phyloP scores from a whole-genome alignment of 2,329 filamentous ascomycete genomes.

The Microcera coccophila region DNA sequence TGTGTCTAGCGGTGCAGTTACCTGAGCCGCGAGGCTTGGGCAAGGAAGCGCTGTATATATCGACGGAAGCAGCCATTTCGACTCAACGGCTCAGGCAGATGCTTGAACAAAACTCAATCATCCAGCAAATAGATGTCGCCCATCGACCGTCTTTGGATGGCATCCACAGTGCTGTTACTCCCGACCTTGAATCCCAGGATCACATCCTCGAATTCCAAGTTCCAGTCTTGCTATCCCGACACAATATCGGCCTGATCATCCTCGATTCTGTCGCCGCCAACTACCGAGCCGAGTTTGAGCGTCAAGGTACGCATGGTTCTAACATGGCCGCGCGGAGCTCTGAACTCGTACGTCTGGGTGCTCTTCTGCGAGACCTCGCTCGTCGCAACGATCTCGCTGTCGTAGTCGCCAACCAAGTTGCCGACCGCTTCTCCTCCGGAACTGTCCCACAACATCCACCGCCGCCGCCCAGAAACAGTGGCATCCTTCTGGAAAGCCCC shows the following conservation, averaged over 20 bases:
- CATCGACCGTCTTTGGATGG: conserved; percentile 62
- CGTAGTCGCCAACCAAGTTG: conserved; percentile 92
- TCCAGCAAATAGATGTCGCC: conserved; percentile 38
- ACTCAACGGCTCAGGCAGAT: conserved; percentile 80
- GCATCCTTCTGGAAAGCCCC: conserved; percentile 43
- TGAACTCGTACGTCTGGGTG: conserved; percentile 73
- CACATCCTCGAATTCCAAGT: conserved; percentile 93
- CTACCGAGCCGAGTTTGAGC: conserved; percentile 86
- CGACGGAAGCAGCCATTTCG: conserved; percentile 81
- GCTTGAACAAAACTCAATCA: conserved; percentile 60
- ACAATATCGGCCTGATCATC: conserved; percentile 75
- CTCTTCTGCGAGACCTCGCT: conserved; percentile 72
- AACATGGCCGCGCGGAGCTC: conserved; percentile 72
- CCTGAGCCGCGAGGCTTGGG: conserved; percentile 66
- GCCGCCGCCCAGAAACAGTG: conserved; percentile 22
- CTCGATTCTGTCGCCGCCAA: conserved; percentile 94
- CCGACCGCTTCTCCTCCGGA: conserved; percentile 66
- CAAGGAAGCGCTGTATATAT: conserved; percentile 83
- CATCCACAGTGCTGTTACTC: conserved; percentile 76
- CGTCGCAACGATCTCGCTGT: conserved; percentile 71
- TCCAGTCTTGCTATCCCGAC: conserved; percentile 73
- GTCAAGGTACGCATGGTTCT: conserved; percentile 43
- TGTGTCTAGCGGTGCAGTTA: conserved; percentile 82
- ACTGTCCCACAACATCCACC: conserved; percentile 16
- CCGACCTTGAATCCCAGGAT: conserved; percentile 90